phyloP scores from a whole-genome alignment of 1,139 yeast species.

The Suhomyces coccinellae region DNA sequence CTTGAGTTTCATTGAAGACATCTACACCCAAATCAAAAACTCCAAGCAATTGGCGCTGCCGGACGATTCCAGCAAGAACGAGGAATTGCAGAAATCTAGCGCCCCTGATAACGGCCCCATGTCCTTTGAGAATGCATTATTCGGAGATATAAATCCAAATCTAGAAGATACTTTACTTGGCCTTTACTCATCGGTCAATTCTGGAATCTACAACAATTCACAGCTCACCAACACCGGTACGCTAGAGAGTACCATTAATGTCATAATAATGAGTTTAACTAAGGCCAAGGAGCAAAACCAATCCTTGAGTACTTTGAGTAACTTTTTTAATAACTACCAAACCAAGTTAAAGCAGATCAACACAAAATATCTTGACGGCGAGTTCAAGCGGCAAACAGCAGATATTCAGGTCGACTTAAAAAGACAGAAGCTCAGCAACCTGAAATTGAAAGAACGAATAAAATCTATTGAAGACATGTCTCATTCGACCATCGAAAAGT shows the following conservation, averaged over 20 bases:
- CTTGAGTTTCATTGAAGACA: slow-evolving; percentile 44
- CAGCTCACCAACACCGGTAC: slow-evolving; percentile 57
- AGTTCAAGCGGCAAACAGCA: slow-evolving; percentile 23
- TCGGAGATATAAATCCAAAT: slow-evolving; percentile 70
- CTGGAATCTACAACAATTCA: slow-evolving; percentile 66
- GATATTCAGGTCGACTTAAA: slow-evolving; percentile 24
- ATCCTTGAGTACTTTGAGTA: slow-evolving; percentile 32
- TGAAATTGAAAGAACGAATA: slow-evolving; percentile 22
- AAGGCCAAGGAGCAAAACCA: slow-evolving; percentile 40
- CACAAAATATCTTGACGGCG: slow-evolving; percentile 25
- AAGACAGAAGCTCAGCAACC: slow-evolving; percentile 21
- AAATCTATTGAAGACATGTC: slow-evolving; percentile 23
- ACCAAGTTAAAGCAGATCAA: slow-evolving; percentile 31
- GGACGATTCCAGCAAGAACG: neutral
- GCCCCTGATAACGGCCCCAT: neutral
- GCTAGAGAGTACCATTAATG: slow-evolving; percentile 41
- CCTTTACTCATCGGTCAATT: slow-evolving; percentile 51
- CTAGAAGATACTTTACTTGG: slow-evolving; percentile 63
- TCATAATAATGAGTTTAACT: slow-evolving; percentile 30
- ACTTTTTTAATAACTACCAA: slow-evolving; percentile 33
- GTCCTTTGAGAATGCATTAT: slow-evolving; percentile 67
- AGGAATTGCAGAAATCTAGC: neutral
- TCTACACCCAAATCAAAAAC: slow-evolving; percentile 24
- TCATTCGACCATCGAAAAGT: slow-evolving; percentile 18
- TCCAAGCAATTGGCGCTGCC: too few relatives aligned